Percentiles rank a stretch among this genome's conserved stretches.
phyloP scores from a whole-genome alignment of 768 basidiomycete species.

The Xerocomus spinulosus region DNA sequence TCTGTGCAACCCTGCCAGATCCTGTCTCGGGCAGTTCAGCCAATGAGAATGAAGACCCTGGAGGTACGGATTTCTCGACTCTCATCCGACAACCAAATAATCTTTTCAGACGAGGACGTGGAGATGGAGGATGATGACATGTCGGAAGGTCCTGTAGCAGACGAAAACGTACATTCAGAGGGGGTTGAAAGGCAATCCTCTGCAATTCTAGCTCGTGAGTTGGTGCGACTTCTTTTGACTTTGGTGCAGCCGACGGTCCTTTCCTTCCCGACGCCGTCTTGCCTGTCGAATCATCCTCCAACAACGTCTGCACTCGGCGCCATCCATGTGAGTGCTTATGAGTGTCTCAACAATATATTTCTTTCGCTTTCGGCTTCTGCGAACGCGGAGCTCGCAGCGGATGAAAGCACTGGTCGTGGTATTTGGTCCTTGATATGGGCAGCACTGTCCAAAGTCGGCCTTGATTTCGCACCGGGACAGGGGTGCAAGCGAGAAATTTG shows the following conservation, averaged over 20 bases:
- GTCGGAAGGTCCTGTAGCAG: slow-evolving; percentile 22
- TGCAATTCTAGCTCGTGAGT: slow-evolving; percentile 43
- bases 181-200: slow-evolving; percentile 29
- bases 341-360: slow-evolving; percentile 88
- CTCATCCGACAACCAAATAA: slow-evolving; percentile 24
- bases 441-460: slow-evolving; percentile 55
- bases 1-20: slow-evolving; percentile 85
- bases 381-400: slow-evolving; percentile 38
- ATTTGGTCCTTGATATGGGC: slow-evolving; percentile 69
- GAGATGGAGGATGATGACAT: slow-evolving; percentile 35
- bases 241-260: slow-evolving; percentile 72
- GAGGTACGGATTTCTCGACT: slow-evolving; percentile 26
- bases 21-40: slow-evolving; percentile 44
- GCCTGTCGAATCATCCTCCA: slow-evolving; percentile 76
- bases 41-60: slow-evolving; percentile 31
- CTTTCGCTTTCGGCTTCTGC: slow-evolving; percentile 59
- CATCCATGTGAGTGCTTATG: slow-evolving; percentile 79
- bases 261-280: slow-evolving; percentile 73
- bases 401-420: slow-evolving; percentile 44
- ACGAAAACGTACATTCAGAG: slow-evolving; percentile 15
- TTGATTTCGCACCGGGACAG: slow-evolving; percentile 55
- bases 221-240: slow-evolving; percentile 64
- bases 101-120: slow-evolving; percentile 40
- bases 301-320: slow-evolving; percentile 82
- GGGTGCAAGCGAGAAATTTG: slow-evolving; percentile 73